Evolutionary conservation across 2,329 filamentous ascomycete species (phyloP), one percentile per base, ranked within the genome.

Genomic region (Xenoacremonium recifei): DNA sequence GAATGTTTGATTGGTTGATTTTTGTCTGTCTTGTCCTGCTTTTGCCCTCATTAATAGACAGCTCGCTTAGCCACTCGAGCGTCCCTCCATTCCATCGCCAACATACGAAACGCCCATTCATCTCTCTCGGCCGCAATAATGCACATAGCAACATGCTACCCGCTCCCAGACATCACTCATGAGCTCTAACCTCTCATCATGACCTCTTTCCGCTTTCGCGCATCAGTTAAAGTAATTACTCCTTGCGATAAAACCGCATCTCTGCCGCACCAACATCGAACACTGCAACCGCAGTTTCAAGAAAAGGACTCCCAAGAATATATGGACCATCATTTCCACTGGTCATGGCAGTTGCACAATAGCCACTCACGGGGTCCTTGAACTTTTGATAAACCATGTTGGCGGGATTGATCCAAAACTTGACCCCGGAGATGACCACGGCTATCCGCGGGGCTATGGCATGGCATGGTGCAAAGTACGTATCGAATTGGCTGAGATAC

Each of bases 231-330:
- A n/a, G n/a, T n/a, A n/a, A 35, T 46, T 37, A 39, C 30, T 42
- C 40, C 45, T 53, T 55, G 39, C 56, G 49, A 47, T 71, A 71
- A 56, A 75, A 71, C 4, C 68, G 64, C 65, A 75, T 69, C 57
- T 71, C 59, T n/a, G 62, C 69, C 5, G 59, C 68, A 1, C 71
- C 71, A 13, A 73, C 59, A 44, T 75, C 70, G 50, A 73, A 75
- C 1, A 76, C 71, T 1, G 69, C 68, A 37, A 78, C 55, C 3
- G 73, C 71, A 40, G 73, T 77, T 54, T 76, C 69, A 45, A 79
- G 55, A 42, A 77, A 79, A 6, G 67, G 66, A 23, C 72, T 68
- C 0, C 76, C 75, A 21, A 79, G 54, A 18, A 77, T 70, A 43
- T 71, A 76, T 6, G 73, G 72, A 6, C 72, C 70, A 1, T 60